These are phyloP conservation scores for Parathielavia appendiculata DNA, from an alignment of 495 filamentous ascomycete genomes.

Conservation along the genomic window DNA sequence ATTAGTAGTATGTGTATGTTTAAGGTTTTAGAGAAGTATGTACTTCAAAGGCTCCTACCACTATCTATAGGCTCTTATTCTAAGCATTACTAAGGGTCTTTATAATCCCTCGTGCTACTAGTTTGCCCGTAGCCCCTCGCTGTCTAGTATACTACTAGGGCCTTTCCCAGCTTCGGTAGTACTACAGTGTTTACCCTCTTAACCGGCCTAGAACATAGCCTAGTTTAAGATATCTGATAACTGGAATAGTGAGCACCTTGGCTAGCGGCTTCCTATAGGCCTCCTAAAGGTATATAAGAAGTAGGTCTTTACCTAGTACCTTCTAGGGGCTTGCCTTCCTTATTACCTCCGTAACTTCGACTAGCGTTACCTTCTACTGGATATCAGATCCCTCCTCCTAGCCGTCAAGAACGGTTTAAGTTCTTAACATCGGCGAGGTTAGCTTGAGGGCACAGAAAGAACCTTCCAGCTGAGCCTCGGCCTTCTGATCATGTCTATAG, in stretches of 20 bases:
- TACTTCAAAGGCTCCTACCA: too few relatives aligned
- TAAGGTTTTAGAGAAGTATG: too few relatives aligned
- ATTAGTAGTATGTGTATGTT: too few relatives aligned
- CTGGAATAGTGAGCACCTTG: not conserved
- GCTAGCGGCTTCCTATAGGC: not conserved
- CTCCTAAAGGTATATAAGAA: not conserved
- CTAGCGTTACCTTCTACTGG: not conserved
- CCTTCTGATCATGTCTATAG: not conserved
- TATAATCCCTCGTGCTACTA: too few relatives aligned
- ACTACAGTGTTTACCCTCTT: not conserved
- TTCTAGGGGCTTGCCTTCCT: constrained; percentile 7
- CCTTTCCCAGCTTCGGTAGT: not conserved
- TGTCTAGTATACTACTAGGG: not conserved
- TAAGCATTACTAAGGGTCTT: too few relatives aligned
- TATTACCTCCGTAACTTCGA: not conserved
- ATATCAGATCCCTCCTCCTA: constrained; percentile 2
- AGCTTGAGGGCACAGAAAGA: not conserved
- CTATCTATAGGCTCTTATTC: not conserved
- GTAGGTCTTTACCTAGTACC: constrained; percentile 1
- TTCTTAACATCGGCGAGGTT: constrained; percentile 3
- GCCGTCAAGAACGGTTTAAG: not conserved
- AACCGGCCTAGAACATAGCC: not conserved
- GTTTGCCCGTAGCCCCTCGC: not conserved
- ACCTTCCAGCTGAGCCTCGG: not conserved
- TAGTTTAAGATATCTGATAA: not conserved